phyloP scores from a whole-genome alignment of 257 asterid species.

The Orobanche coerulescens region DNA sequence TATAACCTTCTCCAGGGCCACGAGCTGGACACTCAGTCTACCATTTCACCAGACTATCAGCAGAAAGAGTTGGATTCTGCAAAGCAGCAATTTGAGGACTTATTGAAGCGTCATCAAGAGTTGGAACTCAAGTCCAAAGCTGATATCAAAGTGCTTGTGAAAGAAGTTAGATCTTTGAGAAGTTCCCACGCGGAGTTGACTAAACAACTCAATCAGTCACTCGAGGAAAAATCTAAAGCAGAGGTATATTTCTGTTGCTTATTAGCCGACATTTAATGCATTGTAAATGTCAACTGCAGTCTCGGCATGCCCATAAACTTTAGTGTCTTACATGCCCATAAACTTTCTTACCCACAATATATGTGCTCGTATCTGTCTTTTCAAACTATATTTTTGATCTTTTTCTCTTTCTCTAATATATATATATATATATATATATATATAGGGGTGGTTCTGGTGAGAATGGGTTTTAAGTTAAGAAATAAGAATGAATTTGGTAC shows the following conservation, averaged over 20 bases:
- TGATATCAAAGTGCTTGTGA: conserved; percentile 79
- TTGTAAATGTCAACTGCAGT: background rate
- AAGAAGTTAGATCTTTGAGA: conserved; percentile 89
- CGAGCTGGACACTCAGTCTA: conserved; percentile 29
- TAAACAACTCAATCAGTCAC: conserved; percentile 52
- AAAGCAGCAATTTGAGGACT: conserved; percentile 50
- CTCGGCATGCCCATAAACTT: background rate
- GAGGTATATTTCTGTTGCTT: conserved; percentile 48
- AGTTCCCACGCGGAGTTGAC: conserved; percentile 60
- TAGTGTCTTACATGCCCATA: background rate
- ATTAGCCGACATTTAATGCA: conserved; percentile 14
- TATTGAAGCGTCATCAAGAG: conserved; percentile 60
- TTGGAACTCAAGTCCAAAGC: conserved; percentile 72
- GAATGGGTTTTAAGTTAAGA: too few species aligned
- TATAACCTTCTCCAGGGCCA: conserved; percentile 34
- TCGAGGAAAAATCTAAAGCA: conserved; percentile 41
- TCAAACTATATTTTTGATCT: background rate
- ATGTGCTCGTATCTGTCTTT: background rate
- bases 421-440: too few species aligned
- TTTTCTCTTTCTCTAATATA: background rate
- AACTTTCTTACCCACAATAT: background rate
- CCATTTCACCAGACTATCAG: conserved; percentile 25
- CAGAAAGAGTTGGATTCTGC: conserved; percentile 56
- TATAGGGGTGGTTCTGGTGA: too few species aligned
- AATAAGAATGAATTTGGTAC: too few species aligned